A percentile compares a stretch with the other conserved stretches of the same genome.
These are phyloP conservation scores for Daldinia sp. DNA, from an alignment of 2,329 filamentous ascomycete species.

Conservation along the genomic window DNA sequence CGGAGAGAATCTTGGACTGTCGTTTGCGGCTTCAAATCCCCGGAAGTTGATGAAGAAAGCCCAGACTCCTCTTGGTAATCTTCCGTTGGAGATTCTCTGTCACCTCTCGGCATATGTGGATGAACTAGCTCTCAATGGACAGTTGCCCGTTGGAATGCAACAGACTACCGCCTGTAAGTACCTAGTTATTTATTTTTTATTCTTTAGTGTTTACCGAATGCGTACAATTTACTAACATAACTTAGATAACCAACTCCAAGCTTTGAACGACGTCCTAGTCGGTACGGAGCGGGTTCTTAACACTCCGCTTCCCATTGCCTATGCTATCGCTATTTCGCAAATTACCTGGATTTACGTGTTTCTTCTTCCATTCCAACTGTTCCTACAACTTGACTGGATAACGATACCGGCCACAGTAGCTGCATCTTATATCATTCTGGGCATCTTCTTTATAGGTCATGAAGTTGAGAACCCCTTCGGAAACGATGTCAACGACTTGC, in stretches of 20 bases:
- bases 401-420: slow-evolving; percentile 78
- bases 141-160: slow-evolving; percentile 64
- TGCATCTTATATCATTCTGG: slow-evolving; percentile 83
- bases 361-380: slow-evolving; percentile 83
- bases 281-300: slow-evolving; percentile 81
- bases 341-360: slow-evolving; percentile 88
- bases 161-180: slow-evolving; percentile 63
- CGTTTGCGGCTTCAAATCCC: slow-evolving; percentile 80
- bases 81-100: slow-evolving; percentile 82
- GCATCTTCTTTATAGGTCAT: slow-evolving; percentile 75
- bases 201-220: neutral
- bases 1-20: slow-evolving; percentile 78
- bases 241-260: slow-evolving; percentile 64
- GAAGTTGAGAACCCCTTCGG: slow-evolving; percentile 90
- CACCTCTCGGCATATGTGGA: slow-evolving; percentile 75
- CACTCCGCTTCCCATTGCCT: slow-evolving; percentile 83
- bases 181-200: no score
- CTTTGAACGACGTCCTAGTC: slow-evolving; percentile 75
- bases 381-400: slow-evolving; percentile 69
- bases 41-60: slow-evolving; percentile 79
- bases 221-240: slow-evolving; percentile 41
- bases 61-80: slow-evolving; percentile 76
- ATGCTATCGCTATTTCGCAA: slow-evolving; percentile 84
- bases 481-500: slow-evolving; percentile 82
- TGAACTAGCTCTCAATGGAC: slow-evolving; percentile 62